phyloP scores from a whole-genome alignment of 805 yeast species.

The Nakazawaea wyomingensis region DNA sequence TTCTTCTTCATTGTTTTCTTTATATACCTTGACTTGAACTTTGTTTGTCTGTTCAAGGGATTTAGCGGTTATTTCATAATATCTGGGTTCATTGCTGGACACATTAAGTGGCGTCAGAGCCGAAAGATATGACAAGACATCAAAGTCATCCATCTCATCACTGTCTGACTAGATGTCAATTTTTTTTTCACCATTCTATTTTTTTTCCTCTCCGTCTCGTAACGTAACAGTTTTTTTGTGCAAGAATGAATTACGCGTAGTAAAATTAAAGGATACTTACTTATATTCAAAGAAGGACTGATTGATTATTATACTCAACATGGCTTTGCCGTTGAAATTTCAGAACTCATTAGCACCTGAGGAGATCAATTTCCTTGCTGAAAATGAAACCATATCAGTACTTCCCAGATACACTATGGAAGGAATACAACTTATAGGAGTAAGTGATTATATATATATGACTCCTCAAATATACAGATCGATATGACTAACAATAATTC shows the following conservation, averaged over 20 bases:
- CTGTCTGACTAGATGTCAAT: background rate
- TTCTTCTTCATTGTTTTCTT: background rate
- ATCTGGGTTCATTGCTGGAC: too few relatives aligned
- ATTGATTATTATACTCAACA: conserved; percentile 18
- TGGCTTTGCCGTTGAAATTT: conserved; percentile 59
- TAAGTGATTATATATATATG: too few relatives aligned
- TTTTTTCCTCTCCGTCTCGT: background rate
- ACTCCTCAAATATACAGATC: too few relatives aligned
- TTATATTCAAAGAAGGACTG: too few relatives aligned
- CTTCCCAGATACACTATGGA: conserved; percentile 76
- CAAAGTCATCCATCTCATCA: conserved; percentile 15
- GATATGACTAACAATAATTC: too few relatives aligned
- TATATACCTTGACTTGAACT: too few relatives aligned
- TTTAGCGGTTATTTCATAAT: too few relatives aligned
- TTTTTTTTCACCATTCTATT: conserved; percentile 4
- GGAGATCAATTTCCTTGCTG: conserved; percentile 82
- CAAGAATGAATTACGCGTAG: too few relatives aligned
- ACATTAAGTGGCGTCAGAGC: background rate
- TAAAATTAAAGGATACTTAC: too few relatives aligned
- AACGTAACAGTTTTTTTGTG: background rate
- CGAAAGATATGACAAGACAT: conserved; percentile 19
- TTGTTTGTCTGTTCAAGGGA: too few relatives aligned
- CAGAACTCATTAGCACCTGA: conserved; percentile 60
- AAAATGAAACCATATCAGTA: conserved; percentile 66
- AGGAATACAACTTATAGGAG: conserved; percentile 60